A percentile compares a stretch with the other conserved stretches of the same genome.
Evolutionary conservation across 2,329 filamentous ascomycete genomes (phyloP).

Genomic region (Alternaria gansuensis): DNA sequence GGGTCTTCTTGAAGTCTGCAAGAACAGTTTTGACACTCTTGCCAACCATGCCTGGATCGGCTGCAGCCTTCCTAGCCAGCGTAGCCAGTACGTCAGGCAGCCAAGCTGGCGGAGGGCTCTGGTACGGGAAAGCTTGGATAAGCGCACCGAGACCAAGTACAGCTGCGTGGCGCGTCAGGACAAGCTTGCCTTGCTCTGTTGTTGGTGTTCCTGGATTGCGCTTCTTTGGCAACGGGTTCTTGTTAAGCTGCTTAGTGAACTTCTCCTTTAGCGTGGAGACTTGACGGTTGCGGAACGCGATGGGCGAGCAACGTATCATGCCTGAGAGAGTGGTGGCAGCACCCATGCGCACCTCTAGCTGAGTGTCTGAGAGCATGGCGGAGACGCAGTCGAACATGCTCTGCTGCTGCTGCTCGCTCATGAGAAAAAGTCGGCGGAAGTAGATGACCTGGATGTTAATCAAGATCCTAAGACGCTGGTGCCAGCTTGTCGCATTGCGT

Average conservation of each 20-base stretch:
- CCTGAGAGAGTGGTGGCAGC: conserved; percentile 93
- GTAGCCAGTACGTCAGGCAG: conserved; percentile 91
- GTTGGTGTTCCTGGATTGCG: conserved; percentile 70
- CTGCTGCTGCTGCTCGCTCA: conserved; percentile 76
- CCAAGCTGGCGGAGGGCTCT: conserved; percentile 89
- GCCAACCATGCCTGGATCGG: conserved; percentile 89
- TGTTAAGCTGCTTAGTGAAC: conserved; percentile 79
- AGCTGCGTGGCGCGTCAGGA: conserved; percentile 85
- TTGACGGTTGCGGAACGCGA: conserved; percentile 77
- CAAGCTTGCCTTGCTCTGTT: conserved; percentile 75
- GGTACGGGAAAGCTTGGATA: conserved; percentile 95
- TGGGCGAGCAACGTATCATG: conserved; percentile 96
- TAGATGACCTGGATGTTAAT: conserved; percentile 99
- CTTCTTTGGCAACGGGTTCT: conserved; percentile 86
- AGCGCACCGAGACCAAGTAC: conserved; percentile 90
- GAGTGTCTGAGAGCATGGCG: conserved; percentile 88
- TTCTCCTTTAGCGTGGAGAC: conserved; percentile 78
- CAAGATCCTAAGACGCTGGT: conserved; percentile 90
- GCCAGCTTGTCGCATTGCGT: conserved; percentile 85
- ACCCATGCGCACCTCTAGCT: conserved; percentile 92
- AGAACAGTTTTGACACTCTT: conserved; percentile 94
- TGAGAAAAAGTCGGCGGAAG: conserved; percentile 93
- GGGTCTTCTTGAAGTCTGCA: conserved; percentile 98
- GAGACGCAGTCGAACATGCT: conserved; percentile 91
- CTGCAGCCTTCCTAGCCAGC: conserved; percentile 83